phyloP scores from a whole-genome alignment of 169 alveolate genomes.

The Plasmodium gallinaceum region DNA sequence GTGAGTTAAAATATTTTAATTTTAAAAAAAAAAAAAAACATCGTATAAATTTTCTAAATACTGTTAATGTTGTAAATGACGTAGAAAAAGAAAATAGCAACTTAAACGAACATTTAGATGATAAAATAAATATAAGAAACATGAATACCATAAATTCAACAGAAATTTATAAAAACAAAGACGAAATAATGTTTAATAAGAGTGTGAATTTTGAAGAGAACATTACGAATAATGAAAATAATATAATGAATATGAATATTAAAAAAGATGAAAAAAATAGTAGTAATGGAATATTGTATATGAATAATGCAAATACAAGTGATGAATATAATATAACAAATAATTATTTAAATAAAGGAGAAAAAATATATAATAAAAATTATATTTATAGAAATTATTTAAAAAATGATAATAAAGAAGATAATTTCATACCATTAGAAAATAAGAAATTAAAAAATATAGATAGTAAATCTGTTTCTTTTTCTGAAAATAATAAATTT shows the following conservation, averaged over 20 bases:
- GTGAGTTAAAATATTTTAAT: constrained; percentile 29
- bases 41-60: constrained; percentile 4
- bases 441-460: constrained; percentile 24
- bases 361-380: constrained; percentile 13
- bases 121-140: neutral
- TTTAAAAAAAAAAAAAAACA: constrained; percentile 42
- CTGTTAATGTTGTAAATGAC: constrained; percentile 1
- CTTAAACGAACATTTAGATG: neutral
- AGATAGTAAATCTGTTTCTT: constrained; percentile 36
- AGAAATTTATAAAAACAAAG: neutral
- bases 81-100: neutral
- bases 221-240: neutral
- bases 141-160: neutral
- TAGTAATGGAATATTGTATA: neutral
- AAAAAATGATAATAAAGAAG: neutral
- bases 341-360: constrained; percentile 24
- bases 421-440: neutral
- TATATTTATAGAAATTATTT: constrained; percentile 16
- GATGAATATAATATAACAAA: constrained; percentile 34
- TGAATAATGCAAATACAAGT: neutral
- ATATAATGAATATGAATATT: neutral
- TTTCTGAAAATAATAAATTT: constrained; percentile 27
- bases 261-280: neutral
- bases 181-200: neutral
- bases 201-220: neutral